Conservation (phyloP, 176 grass and related monocot species). For the Poa annua region DNA sequence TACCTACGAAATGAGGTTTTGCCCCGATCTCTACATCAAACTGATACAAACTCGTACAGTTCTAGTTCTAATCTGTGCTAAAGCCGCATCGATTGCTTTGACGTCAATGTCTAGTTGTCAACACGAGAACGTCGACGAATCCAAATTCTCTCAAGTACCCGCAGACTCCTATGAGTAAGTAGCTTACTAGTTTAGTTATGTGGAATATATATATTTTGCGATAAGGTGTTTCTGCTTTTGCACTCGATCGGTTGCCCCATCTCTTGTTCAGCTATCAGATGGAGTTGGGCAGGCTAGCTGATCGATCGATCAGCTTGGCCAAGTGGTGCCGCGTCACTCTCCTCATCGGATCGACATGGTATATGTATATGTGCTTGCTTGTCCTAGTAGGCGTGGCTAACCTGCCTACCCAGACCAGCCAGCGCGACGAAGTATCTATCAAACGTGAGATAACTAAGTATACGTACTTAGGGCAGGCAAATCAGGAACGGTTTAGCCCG, state of each 20-base stretch:
- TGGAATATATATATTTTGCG: not conserved
- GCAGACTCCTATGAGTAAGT: too few species aligned
- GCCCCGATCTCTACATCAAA: too few species aligned
- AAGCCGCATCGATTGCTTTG: not conserved
- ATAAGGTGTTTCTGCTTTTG: constrained; percentile 17
- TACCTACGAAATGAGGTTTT: too few species aligned
- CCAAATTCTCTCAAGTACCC: not conserved
- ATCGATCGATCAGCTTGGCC: not conserved
- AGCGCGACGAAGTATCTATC: too few species aligned
- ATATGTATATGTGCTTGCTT: constrained; percentile 12
- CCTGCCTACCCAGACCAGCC: not conserved
- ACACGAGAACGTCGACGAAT: not conserved
- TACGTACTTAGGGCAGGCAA: too few species aligned
- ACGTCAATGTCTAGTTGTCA: not conserved
- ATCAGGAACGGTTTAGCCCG: too few species aligned
- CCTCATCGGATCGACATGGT: constrained; percentile 16
- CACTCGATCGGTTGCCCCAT: not conserved
- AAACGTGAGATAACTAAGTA: too few species aligned
- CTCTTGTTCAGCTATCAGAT: constrained; percentile 15
- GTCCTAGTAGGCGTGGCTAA: not conserved
- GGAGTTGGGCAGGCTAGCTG: not conserved
- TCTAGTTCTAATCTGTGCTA: too few species aligned
- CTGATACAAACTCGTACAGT: too few species aligned
- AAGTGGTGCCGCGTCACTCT: constrained; percentile 42
- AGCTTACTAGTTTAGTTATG: too few species aligned